Evolutionary conservation across 805 yeast genomes (phyloP), one percentile per base, ranked within the genome.

Genomic region (Starmerella bombicola): DNA sequence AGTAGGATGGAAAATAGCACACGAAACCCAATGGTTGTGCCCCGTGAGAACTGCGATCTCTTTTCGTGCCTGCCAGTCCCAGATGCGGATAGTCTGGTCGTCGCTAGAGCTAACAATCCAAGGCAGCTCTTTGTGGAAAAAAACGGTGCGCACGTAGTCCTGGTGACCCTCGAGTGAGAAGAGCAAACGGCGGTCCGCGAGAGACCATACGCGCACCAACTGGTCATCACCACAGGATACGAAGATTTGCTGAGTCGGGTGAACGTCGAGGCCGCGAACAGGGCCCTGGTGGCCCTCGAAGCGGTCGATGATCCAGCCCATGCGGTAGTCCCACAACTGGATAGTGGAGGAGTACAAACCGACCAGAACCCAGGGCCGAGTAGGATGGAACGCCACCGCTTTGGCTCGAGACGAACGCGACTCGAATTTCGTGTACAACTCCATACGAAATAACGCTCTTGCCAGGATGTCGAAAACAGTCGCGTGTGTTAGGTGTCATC

Each of bases 11-110:
- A 91, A 91, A 62, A 83, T 93, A 2, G 98, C 97, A 54, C 93
- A 81, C 91, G 91, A 83, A 41, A 91, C 96, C 63, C 93, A 91
- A 66, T 91, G 98, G 64, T 84, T 86, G 63, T 91, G 99, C 47
- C 99, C 98, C 6, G 98, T 88, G 52, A 91, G 67, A 56, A 95
- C 84, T 8, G 97, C 97, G 56, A 91, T 80, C 56, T 91, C 97
- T 60, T 85, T 88, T 54, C 98, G 77, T 61, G 86, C 86, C 68
- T 93, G 98, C 98, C 98, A 91, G 66, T 91, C 93, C 99, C 99
- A 91, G 51, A 91, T 88, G 60, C 99, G 74, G 50, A 93, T 85
- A 24, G 99, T 91, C 65, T 91, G 98, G 68, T 91, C 99, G 63
- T 91, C 99, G 33, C 95, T 83, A 46, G 91, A 78, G 20, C 95